Percentiles rank a stretch among this genome's conserved stretches.
Evolutionary conservation across 768 basidiomycete genomes (phyloP).

Genomic region (Lanmaoa pseudosensibilis): DNA sequence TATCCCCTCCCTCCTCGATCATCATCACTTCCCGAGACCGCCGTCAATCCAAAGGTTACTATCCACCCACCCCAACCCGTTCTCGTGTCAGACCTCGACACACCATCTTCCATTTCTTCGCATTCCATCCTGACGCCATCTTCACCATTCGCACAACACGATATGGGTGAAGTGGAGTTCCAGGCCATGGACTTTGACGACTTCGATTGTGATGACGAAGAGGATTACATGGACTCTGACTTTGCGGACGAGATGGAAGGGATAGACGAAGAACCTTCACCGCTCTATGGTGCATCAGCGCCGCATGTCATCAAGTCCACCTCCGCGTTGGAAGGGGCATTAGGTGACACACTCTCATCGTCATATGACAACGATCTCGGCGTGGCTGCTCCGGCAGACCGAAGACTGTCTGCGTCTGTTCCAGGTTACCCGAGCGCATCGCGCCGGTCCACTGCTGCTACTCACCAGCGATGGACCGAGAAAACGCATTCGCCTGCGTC

Average conservation of each 20-base stretch:
- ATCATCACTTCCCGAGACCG: conserved; percentile 13
- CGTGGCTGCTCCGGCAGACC: conserved; percentile 22
- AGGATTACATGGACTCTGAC: conserved; percentile 32
- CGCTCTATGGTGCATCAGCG: conserved; percentile 22
- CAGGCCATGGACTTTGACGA: conserved; percentile 33
- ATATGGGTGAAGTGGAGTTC: conserved; percentile 7
- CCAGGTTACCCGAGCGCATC: conserved; percentile 32
- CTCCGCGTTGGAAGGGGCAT: conserved; percentile 33
- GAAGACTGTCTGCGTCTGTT: conserved; percentile 33
- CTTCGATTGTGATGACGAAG: conserved; percentile 35
- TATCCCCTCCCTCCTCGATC: conserved; percentile 17
- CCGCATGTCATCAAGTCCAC: conserved; percentile 33
- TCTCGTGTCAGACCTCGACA: conserved; percentile 28
- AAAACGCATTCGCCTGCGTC: conserved; percentile 15
- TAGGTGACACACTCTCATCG: conserved; percentile 25
- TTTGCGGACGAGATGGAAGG: conserved; percentile 36
- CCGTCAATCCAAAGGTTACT: conserved; percentile 31
- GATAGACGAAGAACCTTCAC: conserved; percentile 21
- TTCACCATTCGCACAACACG: conserved; percentile 29
- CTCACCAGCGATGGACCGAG: conserved; percentile 20
- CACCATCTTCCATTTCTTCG: conserved; percentile 34
- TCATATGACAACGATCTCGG: conserved; percentile 11
- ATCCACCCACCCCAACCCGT: conserved; percentile 25
- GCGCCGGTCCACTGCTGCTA: conserved; percentile 10
- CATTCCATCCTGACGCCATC: conserved; percentile 33